These are phyloP conservation scores for Raffaelea deltoideospora DNA, from an alignment of 2,329 filamentous ascomycete species.

Conservation along the genomic window DNA sequence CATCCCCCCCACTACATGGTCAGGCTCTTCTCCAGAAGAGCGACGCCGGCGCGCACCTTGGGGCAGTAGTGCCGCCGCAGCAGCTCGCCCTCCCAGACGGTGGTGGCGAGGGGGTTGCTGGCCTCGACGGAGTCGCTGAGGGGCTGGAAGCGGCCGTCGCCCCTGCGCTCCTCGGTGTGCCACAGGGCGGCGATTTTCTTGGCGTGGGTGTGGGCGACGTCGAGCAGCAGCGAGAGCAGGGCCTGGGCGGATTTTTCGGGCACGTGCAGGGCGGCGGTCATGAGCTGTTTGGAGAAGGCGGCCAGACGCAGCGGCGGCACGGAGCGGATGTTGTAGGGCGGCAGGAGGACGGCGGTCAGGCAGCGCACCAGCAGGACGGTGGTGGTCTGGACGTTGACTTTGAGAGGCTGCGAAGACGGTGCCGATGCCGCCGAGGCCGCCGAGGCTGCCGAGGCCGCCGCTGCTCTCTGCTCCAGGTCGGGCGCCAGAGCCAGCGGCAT, in stretches of 20 bases:
- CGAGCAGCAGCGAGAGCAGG: constrained; percentile 59
- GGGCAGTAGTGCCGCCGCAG: constrained; percentile 76
- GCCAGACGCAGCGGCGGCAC: constrained; percentile 75
- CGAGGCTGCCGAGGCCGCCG: constrained; percentile 35
- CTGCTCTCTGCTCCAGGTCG: constrained; percentile 67
- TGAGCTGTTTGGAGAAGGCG: constrained; percentile 83
- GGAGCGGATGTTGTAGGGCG: constrained; percentile 55
- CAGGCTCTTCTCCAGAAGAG: constrained; percentile 53
- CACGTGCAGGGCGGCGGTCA: constrained; percentile 66
- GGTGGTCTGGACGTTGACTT: constrained; percentile 88
- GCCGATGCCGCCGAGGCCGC: background rate
- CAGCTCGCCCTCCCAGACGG: constrained; percentile 87
- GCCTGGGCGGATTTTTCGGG: constrained; percentile 83
- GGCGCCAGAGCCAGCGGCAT: constrained; percentile 65
- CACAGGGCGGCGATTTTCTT: constrained; percentile 75
- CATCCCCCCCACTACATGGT: constrained; percentile 5
- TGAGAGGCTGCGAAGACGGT: constrained; percentile 28
- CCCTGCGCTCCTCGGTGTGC: constrained; percentile 86
- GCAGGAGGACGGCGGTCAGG: constrained; percentile 66
- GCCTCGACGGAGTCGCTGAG: constrained; percentile 60
- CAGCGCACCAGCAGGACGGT: constrained; percentile 84
- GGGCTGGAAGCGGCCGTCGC: constrained; percentile 75
- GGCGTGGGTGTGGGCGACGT: constrained; percentile 67
- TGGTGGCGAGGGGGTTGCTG: constrained; percentile 80
- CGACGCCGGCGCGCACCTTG: constrained; percentile 62